Base-by-base conservation (phyloP, 2,329 filamentous ascomycete genomes). In the Cordyceps cateniannulata region DNA sequence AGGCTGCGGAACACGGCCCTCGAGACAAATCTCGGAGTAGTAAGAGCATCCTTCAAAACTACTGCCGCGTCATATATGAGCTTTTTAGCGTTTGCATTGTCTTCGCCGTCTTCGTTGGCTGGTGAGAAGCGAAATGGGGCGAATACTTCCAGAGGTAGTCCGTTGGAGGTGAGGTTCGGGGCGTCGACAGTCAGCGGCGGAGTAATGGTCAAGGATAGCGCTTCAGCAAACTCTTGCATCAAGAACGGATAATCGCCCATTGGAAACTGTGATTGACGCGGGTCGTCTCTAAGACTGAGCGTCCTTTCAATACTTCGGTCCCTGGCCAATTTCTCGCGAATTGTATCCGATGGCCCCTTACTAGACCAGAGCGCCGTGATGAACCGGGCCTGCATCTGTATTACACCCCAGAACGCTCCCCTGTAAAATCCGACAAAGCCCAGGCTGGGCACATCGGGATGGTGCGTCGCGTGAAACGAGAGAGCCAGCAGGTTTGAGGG, bases 401-500 rank as follows among this genome's bases (percentile, higher is more conserved):
- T 91, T 0, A 92, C 85, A 1, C 88, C 88, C 91, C 91, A 96
- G 70, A 91, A 95, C 0, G 90, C 90, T 0, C 89, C 89, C 63
- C 91, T 83, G 69, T 96, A 96, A 72, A 92, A 91, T 0, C 91
- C 91, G 1, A 95, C 86, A 67, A 95, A 93, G 0, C 89, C 90
- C 0, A 95, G 74, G 6, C 82, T 82, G 0, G 86, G 81, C 0
- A 92, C 72, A 0, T 78, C 74, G 0, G 81, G 80, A 62, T 87
- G 83, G 60, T 86, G 77, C 0, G 86, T 86, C 1, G 83, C 84
- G 64, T 90, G 86, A 54, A 88, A 86, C 24, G 87, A 84, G 0
- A 95, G 77, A 0, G 88, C 82, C 1, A 90, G 70, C 0, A 87
- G 85, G n/a, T 87, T 79, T 53, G 81, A 80, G 18, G 76, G 70